A percentile compares a stretch with the other conserved stretches of the same genome.
Conservation (phyloP, 352 stramenopile genomes). For the Pythium myriotylum region DNA sequence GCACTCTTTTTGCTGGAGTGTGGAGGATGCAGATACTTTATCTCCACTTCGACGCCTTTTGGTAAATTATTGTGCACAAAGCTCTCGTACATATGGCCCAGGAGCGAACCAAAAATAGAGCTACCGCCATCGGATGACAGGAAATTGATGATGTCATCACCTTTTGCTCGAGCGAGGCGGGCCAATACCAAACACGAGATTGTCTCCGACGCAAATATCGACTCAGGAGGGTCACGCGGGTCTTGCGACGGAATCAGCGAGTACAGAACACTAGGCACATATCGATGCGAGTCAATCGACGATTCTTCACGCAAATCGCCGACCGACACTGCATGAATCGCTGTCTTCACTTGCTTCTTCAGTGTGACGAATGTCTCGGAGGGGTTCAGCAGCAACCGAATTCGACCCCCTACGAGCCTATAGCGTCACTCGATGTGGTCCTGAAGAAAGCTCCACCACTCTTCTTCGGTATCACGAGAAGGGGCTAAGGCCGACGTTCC, state of each 20-base stretch:
- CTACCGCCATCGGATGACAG: too few relatives aligned
- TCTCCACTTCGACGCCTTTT: too few relatives aligned
- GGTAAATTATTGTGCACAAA: too few relatives aligned
- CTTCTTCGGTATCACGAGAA: neutral
- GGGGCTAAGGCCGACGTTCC: too few relatives aligned
- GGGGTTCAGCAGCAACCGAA: neutral
- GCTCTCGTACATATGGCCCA: too few relatives aligned
- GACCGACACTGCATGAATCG: neutral
- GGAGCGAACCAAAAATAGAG: too few relatives aligned
- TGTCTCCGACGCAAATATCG: neutral
- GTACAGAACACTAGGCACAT: neutral
- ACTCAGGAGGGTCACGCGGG: neutral
- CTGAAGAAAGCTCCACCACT: neutral
- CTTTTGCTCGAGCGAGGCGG: too few relatives aligned
- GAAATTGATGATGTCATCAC: too few relatives aligned
- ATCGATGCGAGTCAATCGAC: slow-evolving; percentile 1
- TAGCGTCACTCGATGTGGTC: neutral
- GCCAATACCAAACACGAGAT: neutral
- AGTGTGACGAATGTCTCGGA: neutral
- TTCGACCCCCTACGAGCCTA: neutral
- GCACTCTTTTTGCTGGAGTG: too few relatives aligned
- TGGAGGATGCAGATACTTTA: too few relatives aligned
- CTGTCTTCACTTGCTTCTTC: neutral
- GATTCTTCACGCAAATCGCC: neutral
- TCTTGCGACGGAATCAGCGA: neutral